A percentile compares a stretch with the other conserved stretches of the same genome.
Conservation (phyloP, 108 stramenopile genomes). For the Fragilaria crotonensis region DNA sequence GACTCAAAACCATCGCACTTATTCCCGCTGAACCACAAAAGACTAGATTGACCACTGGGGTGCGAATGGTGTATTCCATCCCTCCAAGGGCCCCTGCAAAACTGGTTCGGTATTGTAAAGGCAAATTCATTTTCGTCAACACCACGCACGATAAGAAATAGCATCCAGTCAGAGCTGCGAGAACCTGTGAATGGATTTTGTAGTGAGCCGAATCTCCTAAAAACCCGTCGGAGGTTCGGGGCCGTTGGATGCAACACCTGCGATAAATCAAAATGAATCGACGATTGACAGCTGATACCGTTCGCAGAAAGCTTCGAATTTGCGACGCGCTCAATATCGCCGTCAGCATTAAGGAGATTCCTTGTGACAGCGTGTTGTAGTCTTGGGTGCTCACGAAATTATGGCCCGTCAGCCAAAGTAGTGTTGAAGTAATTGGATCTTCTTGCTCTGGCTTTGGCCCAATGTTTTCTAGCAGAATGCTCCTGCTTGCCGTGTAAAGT, state of each 20-base stretch:
- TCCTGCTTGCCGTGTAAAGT: slow-evolving; percentile 29
- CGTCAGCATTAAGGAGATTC: slow-evolving; percentile 54
- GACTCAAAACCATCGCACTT: slow-evolving; percentile 34
- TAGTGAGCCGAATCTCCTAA: not conserved
- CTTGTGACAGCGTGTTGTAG: slow-evolving; percentile 46
- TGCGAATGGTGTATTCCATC: slow-evolving; percentile 36
- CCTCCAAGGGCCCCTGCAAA: slow-evolving; percentile 53
- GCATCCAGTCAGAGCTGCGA: slow-evolving; percentile 44
- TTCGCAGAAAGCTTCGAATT: slow-evolving; percentile 57
- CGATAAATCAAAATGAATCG: slow-evolving; percentile 20
- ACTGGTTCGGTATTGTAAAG: slow-evolving; percentile 37
- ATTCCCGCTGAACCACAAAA: slow-evolving; percentile 44
- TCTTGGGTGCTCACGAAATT: slow-evolving; percentile 43
- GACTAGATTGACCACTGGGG: slow-evolving; percentile 37
- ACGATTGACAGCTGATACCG: slow-evolving; percentile 38
- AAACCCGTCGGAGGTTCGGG: not conserved
- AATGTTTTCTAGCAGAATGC: slow-evolving; percentile 9
- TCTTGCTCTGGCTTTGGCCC: not conserved
- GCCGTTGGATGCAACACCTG: slow-evolving; percentile 1
- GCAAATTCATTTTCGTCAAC: slow-evolving; percentile 60
- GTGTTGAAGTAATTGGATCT: slow-evolving; percentile 49
- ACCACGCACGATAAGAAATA: slow-evolving; percentile 70
- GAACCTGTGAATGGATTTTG: slow-evolving; percentile 2
- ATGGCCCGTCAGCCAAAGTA: slow-evolving; percentile 64
- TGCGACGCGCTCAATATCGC: slow-evolving; percentile 58